phyloP scores from a whole-genome alignment of 2,329 filamentous ascomycete species.

The Colletotrichum sp. region DNA sequence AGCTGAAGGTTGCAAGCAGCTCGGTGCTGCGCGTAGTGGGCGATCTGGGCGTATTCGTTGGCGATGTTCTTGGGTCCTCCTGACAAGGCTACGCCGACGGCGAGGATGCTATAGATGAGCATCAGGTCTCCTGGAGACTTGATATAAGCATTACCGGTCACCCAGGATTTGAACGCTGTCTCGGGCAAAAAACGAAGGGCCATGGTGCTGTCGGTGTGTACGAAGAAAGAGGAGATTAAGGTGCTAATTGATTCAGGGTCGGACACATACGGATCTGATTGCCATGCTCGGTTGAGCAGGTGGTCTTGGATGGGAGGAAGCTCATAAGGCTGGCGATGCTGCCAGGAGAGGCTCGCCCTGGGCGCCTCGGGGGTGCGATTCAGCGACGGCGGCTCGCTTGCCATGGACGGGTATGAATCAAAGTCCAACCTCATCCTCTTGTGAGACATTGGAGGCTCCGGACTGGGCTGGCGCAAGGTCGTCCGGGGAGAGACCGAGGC shows the following conservation, averaged over 20 bases:
- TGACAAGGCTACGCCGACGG: conserved; percentile 43
- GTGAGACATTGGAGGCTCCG: conserved; percentile 36
- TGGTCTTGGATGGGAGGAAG: conserved; percentile 55
- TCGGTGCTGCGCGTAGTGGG: conserved; percentile 56
- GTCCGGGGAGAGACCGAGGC: conserved; percentile 54
- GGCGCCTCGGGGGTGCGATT: conserved; percentile 39
- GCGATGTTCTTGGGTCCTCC: conserved; percentile 41
- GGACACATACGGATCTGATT: conserved; percentile 52
- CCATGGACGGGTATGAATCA: conserved; percentile 46
- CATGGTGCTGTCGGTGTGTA: conserved; percentile 45
- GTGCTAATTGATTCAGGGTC: conserved; percentile 44
- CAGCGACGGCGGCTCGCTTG: conserved; percentile 34
- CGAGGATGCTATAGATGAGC: conserved; percentile 50
- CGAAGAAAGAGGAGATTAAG: conserved; percentile 46
- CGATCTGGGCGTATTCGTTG: conserved; percentile 53
- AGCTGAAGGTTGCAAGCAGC: conserved; percentile 56
- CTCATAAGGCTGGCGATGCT: conserved; percentile 40
- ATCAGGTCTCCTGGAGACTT: conserved; percentile 49
- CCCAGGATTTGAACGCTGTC: conserved; percentile 42
- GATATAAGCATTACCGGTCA: conserved; percentile 35
- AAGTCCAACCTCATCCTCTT: conserved; percentile 57
- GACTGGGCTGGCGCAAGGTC: conserved; percentile 35
- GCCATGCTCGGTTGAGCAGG: conserved; percentile 53
- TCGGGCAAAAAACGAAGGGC: conserved; percentile 48
- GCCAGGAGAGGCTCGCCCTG: conserved; percentile 41